Conservation (phyloP, 2,329 filamentous ascomycete species). For the Ophiostoma novo-ulmi region DNA sequence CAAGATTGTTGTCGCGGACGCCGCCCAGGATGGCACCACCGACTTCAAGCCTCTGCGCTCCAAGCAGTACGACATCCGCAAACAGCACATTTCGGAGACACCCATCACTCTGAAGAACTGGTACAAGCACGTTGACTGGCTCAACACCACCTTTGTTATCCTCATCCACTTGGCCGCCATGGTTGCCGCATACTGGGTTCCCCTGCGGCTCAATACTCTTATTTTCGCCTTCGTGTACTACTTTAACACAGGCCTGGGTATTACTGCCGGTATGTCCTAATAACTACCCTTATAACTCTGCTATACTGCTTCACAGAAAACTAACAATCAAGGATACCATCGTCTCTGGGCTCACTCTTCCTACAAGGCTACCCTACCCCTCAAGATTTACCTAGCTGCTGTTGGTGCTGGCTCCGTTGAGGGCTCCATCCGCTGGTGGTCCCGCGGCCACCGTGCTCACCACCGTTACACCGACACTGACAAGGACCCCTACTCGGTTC, state of each 20-base stretch:
- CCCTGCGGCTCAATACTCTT: conserved; percentile 64
- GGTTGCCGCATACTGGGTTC: conserved; percentile 72
- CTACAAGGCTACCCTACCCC: conserved; percentile 69
- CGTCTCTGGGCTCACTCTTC: conserved; percentile 82
- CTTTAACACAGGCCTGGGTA: conserved; percentile 76
- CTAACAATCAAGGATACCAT: conserved; percentile 56
- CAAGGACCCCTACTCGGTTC: conserved; percentile 86
- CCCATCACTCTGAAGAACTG: conserved; percentile 78
- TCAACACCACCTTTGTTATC: conserved; percentile 78
- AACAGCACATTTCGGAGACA: conserved; percentile 79
- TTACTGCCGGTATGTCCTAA: conserved; percentile 60
- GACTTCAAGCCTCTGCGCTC: conserved; percentile 50
- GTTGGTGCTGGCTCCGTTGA: conserved; percentile 78
- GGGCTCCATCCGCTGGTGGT: conserved; percentile 86
- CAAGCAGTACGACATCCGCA: conserved; percentile 53
- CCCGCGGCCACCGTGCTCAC: conserved; percentile 78
- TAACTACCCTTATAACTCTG: neutral
- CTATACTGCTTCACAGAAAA: neutral
- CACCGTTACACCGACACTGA: conserved; percentile 90
- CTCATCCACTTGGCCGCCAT: conserved; percentile 69
- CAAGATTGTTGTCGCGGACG: conserved; percentile 39
- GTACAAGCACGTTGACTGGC: conserved; percentile 91
- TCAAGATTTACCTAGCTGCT: conserved; percentile 76
- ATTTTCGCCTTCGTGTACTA: conserved; percentile 74
- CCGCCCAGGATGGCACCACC: conserved; percentile 49